Evolutionary conservation across 768 basidiomycete species (phyloP).

Genomic region (Mycena pura): DNA sequence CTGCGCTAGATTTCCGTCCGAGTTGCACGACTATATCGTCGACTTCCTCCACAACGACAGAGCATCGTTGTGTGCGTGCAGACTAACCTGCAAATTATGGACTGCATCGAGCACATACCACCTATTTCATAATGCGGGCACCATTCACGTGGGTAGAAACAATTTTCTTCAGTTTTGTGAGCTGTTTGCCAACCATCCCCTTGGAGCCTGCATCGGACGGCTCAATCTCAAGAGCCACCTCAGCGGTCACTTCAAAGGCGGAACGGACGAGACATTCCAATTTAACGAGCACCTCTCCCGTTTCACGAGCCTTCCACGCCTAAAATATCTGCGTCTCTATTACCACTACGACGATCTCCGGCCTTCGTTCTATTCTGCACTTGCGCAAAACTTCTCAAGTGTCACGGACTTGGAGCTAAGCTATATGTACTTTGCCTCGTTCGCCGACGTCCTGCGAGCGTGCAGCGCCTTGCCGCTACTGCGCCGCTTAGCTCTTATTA

Average conservation of each 20-base stretch:
- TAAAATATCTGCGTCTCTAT: not conserved
- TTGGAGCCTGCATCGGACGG: slow-evolving; percentile 9
- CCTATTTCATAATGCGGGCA: not conserved
- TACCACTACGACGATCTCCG: not conserved
- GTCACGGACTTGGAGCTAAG: slow-evolving; percentile 1
- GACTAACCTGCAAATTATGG: not conserved
- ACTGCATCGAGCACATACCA: not conserved
- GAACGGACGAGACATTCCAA: not conserved
- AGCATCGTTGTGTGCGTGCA: not conserved
- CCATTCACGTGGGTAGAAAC: not conserved
- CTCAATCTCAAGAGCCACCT: slow-evolving; percentile 8
- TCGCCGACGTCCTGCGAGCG: not conserved
- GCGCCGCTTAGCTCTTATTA: not conserved
- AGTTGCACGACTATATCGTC: slow-evolving; percentile 3
- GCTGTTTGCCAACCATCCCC: slow-evolving; percentile 2
- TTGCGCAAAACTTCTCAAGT: slow-evolving; percentile 1
- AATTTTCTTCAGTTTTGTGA: slow-evolving; percentile 1
- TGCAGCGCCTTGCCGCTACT: not conserved
- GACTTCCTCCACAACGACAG: not conserved
- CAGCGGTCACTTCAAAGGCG: not conserved
- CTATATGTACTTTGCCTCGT: not conserved
- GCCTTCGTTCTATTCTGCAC: not conserved
- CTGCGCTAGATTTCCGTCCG: not conserved
- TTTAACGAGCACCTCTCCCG: slow-evolving; percentile 3
- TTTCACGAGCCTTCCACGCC: not conserved